Base-by-base conservation (phyloP, 352 stramenopile species). In the Thalassiosira hispida region DNA sequence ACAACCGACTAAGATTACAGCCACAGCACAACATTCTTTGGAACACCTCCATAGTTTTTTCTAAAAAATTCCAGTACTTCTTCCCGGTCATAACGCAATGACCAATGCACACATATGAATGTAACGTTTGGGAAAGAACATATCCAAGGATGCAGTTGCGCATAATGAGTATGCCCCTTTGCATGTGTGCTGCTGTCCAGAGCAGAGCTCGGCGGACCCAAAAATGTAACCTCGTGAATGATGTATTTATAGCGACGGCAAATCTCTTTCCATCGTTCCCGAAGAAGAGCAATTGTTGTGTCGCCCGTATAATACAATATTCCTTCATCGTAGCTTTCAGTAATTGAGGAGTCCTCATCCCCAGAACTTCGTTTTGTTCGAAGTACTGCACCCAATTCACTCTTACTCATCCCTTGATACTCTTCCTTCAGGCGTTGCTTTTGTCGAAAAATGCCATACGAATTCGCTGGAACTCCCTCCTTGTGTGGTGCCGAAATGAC, bases 101-200 rank as follows among this genome's bases (percentile, higher is more conserved):
- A 80, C 70, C 79, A 90, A 65, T 90, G 83, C 1, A 87, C 83
- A 64, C 81, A 85, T 20, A 90, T 80, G 73, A 90, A 90, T 9
- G 77, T 86, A 12, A 71, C 85, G 22, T 87, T 25, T 6, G 83
- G 83, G 57, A 86, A 86, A 22, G 71, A 65, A 31, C 56, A 73
- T 18, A 90, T 90, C 62, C 66, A 90, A 35, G 81, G 84, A 78
- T 90, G 84, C 4, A 90, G 46, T 47, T 88, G 80, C 1, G 84
- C 73, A 61, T 90, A 90, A 63, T 90, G 84, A 7, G 84, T 90
- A 51, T 90, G 84, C 4, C 84, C 84, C 55, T 88, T 90, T 16
- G 31, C 29, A 31, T 33, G n/a, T 25, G 53, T 60, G 25, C 52
- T 77, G 23, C 73, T 57, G 40, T 90, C 84, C 0, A 88, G 35